Base-by-base conservation (phyloP, 345 rosid genomes). In the Salix udensis region DNA sequence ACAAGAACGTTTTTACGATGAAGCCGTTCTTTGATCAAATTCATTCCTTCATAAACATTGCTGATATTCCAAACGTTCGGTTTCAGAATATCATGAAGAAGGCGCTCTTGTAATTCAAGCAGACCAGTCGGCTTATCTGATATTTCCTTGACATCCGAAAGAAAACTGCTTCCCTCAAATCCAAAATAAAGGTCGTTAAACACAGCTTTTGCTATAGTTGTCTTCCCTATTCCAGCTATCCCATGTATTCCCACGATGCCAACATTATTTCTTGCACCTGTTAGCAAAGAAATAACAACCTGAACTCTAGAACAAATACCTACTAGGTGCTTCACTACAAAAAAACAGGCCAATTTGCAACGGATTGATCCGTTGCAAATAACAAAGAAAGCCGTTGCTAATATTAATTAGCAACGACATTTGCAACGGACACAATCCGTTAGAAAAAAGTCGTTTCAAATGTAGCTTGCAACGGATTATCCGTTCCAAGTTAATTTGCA, bases 171-270 rank as follows among this genome's bases (percentile, higher is more conserved):
- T 15, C 28, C 70, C 24, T 64, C 61, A 42, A 64, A 64, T 4
- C 37, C 12, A n/a, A 0, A 19, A 44, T 28, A 74, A 9, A 74
- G n/a, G 9, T 64, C 39, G 11, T 44, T 46, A 16, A 44, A 62
- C 7, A 62, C 76, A 1, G 66, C 68, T 62, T 64, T 74, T 10
- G 76, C 76, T n/a, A 72, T 37, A 2, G 67, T 72, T 21, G 75
- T 60, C 36, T 72, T 72, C 8, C 75, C 75, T 5, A 74, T 42
- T 1, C 76, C 76, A 23, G 58, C 60, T 55, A 64, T 62, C n/a
- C 76, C 69, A 40, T 40, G 9, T 1, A 74, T 64, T 1, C 76
- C 76, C 1, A 74, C 15, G 5, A 74, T 24, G 6, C 55, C 18
- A 19, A 64, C 60, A 10, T 39, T n/a, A 4, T 10, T 10, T 40